Percentiles rank a stretch among this genome's conserved stretches.
Conservation (phyloP, 371 early-diverging fungal species). For the Catenaria anguillulae region DNA sequence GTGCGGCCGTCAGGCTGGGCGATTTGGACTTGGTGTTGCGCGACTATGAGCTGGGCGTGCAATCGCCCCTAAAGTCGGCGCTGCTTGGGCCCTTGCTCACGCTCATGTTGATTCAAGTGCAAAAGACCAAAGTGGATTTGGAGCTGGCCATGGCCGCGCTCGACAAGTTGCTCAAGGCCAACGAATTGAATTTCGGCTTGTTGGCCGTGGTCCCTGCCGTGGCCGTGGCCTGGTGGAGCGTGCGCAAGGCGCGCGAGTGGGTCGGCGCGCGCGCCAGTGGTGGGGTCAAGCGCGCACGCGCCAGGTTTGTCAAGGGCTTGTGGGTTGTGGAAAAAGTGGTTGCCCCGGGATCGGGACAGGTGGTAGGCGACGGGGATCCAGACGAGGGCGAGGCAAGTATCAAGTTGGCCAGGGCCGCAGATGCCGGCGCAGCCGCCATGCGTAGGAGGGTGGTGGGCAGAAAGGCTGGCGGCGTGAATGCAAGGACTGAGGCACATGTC, state of each 20-base stretch:
- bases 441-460: too few relatives aligned
- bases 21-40: slow-evolving; percentile 63
- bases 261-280: not conserved
- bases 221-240: slow-evolving; percentile 20
- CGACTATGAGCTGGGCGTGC: slow-evolving; percentile 61
- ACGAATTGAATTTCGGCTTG: slow-evolving; percentile 91
- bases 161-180: slow-evolving; percentile 80
- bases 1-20: slow-evolving; percentile 34
- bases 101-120: slow-evolving; percentile 76
- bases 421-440: too few relatives aligned
- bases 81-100: slow-evolving; percentile 61
- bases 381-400: not conserved
- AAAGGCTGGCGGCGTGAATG: too few relatives aligned
- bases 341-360: too few relatives aligned
- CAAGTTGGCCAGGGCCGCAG: too few relatives aligned
- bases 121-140: slow-evolving; percentile 80
- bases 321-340: not conserved
- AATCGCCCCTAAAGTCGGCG: slow-evolving; percentile 44
- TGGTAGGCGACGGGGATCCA: too few relatives aligned
- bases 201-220: slow-evolving; percentile 43
- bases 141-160: slow-evolving; percentile 81
- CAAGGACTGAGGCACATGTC: too few relatives aligned
- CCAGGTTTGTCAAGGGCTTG: not conserved
- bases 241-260: not conserved
- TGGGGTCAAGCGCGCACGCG: not conserved